Base-by-base conservation (phyloP, 148 eudicot species). In the Rhododendron kiyosumense region DNA sequence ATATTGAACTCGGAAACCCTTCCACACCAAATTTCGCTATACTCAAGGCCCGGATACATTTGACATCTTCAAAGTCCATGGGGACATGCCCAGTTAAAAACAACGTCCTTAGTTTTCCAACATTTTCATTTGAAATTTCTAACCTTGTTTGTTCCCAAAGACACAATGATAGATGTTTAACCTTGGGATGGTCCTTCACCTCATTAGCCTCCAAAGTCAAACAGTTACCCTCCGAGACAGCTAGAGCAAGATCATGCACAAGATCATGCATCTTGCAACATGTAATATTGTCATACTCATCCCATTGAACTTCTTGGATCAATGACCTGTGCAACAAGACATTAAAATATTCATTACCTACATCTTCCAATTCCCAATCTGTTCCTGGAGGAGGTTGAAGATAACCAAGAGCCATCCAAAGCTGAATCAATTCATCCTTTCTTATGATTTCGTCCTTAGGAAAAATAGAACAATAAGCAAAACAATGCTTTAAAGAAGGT, bases 181-280 rank as follows among this genome's bases (percentile, higher is more conserved):
- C 14, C 11, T 43, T 51, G 18, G 28, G 80, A 18, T 18, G 5
- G 63, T 18, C 63, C 6, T 57, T 18, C 7, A 7, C 18, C n/a
- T 57, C n/a, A 20, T 1, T 57, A 20, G 6, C 18, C 63, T 18
- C 24, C 48, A 77, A 15, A 41, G 17, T 74, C 14, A 74, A 11
- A 18, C 86, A 78, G 1, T 85, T 9, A 57, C 26, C 14, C 12
- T 59, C 22, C 0, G 73, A 77, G 49, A 43, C 49, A 73, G 34
- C 7, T 20, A 14, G 9, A 4, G 90, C 86, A 38, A 88, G 77
- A 65, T 85, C 90, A 78, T 88, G 88, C 18, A 88, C 90, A 65
- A 88, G 81, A 61, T 85, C 86, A 67, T 88, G 90, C 90, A 88
- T 88, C 61, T 69, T 82, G 45, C 84, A 85, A 79, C 8, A 0